Base-by-base conservation (phyloP, 306 rosid genomes). In the Rubus idaeus region DNA sequence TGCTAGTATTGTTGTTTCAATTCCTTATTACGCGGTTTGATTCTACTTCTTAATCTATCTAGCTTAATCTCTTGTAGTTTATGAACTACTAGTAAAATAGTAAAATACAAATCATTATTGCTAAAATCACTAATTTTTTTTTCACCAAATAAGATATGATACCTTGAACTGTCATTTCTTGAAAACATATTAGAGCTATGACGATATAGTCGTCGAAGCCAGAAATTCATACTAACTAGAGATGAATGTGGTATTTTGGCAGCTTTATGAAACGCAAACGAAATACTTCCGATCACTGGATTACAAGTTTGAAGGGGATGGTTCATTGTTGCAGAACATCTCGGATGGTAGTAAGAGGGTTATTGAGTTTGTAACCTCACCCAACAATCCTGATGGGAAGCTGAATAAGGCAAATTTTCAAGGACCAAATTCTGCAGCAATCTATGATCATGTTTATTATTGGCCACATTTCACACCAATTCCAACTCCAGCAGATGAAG, bases 391-490 rank as follows among this genome's bases (percentile, higher is more conserved):
- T 3, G 93, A 89, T 44, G 93, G 91, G 9, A 53, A 80, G 68
- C 76, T 82, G 63, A 87, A 35, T 0, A 21, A 73, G 41, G 83
- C 70, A 47, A 72, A 73, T 39, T 78, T 87, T 60, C 6, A 74
- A 0, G 87, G 89, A 0, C 70, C 85, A 37, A 85, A 83, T 56
- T 82, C 55, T 1, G 76, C 67, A 67, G 26, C 82, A 39, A 83
- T 89, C 2, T 3, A 85, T 30, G 89, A 87, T 61, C 80, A 40
- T 3, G 89, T 86, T 53, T 89, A 89, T 65, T 83, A 81, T 40
- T 89, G 93, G 93, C 91, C 91, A 4, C 88, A 89, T 55, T 89
- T 81, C 77, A 83, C 93, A n/a, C 70, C 93, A 1, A 85, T 85
- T 78, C 85, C 91, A 57, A 17, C 85, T 77, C 81, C 84, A 3